Base-by-base conservation (phyloP, 2,329 filamentous ascomycete genomes). In the Byssothecium circinans region DNA sequence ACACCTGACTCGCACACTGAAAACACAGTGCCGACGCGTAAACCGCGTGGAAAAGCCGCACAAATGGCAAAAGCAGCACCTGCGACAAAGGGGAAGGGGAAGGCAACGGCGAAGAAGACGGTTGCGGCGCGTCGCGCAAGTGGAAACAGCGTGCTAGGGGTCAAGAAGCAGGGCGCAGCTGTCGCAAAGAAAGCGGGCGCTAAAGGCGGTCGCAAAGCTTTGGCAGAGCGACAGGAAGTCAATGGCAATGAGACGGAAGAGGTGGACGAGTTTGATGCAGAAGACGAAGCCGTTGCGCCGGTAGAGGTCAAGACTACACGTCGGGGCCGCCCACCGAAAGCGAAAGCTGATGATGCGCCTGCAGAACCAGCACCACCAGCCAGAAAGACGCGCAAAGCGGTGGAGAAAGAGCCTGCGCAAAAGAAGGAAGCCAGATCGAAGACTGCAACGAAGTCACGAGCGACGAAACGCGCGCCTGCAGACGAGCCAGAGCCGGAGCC, bases 321-420 rank as follows among this genome's bases (percentile, higher is more conserved):
- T 38, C 55, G 57, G 36, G 58, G 61, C 20, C 92, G 70, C 38
- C 82, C 75, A 3, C 88, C 80, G 57, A 92, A 81, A 19, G 78
- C 80, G 29, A 94, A 73, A 40, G 50, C 47, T 27, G 54, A 52
- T 8, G 57, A 63, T 17, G 59, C 53, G 10, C 39, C 37, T n/a
- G 41, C 44, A 12, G 59, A 61, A 30, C 56, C 53, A 38, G 45
- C 56, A 3, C 57, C 54, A 27, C 64, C 61, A 2, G 51, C 49
- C n/a, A 69, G 65, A 53, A 67, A 57, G 45, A 57, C 60, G 34
- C 64, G 65, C 37, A 70, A 67, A 50, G 45, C 56, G 19, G 58
- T 52, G 2, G 54, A 56, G 10, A 63, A 63, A 33, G 61, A 61
- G 30, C 33, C 55, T 25, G 45, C 43, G 11, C 52, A 50, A 29